A percentile compares a stretch with the other conserved stretches of the same genome.
These are phyloP conservation scores for Hymenoscyphus linearis DNA, from an alignment of 2,329 filamentous ascomycete genomes.

Conservation along the genomic window DNA sequence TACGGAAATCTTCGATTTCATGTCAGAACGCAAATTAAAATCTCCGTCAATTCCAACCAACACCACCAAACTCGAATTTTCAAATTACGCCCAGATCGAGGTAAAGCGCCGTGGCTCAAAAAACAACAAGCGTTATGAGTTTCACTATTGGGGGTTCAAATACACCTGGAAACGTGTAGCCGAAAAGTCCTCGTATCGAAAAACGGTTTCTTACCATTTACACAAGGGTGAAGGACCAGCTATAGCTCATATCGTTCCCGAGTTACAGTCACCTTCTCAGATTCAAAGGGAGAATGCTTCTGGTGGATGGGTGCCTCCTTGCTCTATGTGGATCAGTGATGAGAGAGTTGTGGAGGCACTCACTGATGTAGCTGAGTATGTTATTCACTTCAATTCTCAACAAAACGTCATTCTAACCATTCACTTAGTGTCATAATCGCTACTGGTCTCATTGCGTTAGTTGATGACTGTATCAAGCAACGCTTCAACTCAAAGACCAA, in stretches of 20 bases:
- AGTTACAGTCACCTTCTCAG: constrained; percentile 67
- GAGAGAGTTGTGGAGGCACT: constrained; percentile 57
- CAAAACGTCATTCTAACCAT: constrained; percentile 5
- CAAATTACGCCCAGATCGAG: constrained; percentile 92
- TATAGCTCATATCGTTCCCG: constrained; percentile 81
- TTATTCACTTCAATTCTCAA: constrained; percentile 20
- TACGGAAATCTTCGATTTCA: constrained; percentile 24
- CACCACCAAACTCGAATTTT: constrained; percentile 86
- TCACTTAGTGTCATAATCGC: constrained; percentile 72
- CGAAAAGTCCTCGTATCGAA: constrained; percentile 58
- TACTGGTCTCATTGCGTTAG: constrained; percentile 81
- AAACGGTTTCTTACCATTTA: constrained; percentile 73
- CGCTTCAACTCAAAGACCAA: constrained; percentile 33
- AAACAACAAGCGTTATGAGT: constrained; percentile 73
- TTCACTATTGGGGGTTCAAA: constrained; percentile 84
- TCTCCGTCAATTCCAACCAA: constrained; percentile 53
- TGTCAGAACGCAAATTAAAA: constrained; percentile 26
- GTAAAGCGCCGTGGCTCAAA: constrained; percentile 64
- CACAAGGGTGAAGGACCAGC: constrained; percentile 59
- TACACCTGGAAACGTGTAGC: constrained; percentile 79
- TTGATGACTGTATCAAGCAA: constrained; percentile 82
- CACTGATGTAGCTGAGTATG: constrained; percentile 85
- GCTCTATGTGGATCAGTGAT: constrained; percentile 86
- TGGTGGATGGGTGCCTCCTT: constrained; percentile 86
- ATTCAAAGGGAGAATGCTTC: constrained; percentile 65